These are phyloP conservation scores for Benincasa hispida DNA, from an alignment of 306 rosid genomes.

Conservation along the genomic window DNA sequence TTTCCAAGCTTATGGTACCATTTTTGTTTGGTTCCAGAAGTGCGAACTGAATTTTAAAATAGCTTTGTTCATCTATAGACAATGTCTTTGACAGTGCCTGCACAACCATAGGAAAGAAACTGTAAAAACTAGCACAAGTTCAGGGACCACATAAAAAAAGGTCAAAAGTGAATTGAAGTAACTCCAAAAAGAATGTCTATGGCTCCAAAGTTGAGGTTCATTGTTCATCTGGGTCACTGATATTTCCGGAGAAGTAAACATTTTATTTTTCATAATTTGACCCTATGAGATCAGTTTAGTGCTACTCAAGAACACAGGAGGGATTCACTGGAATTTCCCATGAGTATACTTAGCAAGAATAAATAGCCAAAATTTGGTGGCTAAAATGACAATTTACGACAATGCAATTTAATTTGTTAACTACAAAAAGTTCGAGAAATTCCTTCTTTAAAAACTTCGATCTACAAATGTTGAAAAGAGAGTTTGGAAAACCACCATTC, in stretches of 20 bases:
- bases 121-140: not conserved
- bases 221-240: not conserved
- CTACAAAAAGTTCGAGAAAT: too few relatives aligned
- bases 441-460: too few relatives aligned
- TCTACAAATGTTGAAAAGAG: too few relatives aligned
- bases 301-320: not conserved
- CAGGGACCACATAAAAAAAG: not conserved
- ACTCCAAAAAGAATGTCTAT: not conserved
- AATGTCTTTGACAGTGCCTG: constrained; percentile 86
- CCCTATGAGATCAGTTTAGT: not conserved
- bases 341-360: not conserved
- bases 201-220: not conserved
- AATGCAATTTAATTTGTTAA: not conserved
- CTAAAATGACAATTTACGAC: not conserved
- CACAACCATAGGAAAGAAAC: constrained; percentile 16
- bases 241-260: not conserved
- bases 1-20: constrained; percentile 67
- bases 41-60: constrained; percentile 61
- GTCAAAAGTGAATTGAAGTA: not conserved
- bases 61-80: constrained; percentile 46
- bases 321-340: not conserved
- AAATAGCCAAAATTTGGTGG: not conserved
- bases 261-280: not conserved
- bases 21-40: constrained; percentile 72
- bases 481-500: too few relatives aligned